Evolutionary conservation across 208 protist genomes (phyloP).

Genomic region (Trichomonas tenax): DNA sequence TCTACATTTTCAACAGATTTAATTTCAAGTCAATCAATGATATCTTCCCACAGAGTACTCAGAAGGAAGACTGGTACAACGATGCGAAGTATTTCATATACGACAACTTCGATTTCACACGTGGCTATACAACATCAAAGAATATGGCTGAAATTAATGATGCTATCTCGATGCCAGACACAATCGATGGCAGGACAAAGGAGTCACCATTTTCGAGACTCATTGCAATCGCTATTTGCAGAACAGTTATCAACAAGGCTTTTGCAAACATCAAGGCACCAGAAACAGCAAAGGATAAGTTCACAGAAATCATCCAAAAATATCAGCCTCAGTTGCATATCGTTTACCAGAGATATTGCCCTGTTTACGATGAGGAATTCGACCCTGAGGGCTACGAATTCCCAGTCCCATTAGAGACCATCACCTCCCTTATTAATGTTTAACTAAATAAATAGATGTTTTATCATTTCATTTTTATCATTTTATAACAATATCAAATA

Average conservation of each 20-base stretch:
- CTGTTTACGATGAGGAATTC: not conserved
- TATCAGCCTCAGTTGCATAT: not conserved
- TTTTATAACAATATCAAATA: no score
- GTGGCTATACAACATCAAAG: not conserved
- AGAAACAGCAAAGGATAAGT: not conserved
- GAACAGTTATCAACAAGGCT: not conserved
- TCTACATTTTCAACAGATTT: not conserved
- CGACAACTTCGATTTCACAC: not conserved
- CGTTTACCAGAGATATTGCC: not conserved
- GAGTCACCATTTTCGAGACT: not conserved
- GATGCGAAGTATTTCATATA: not conserved
- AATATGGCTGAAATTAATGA: not conserved
- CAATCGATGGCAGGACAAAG: not conserved
- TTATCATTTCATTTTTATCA: no score
- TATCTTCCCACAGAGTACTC: not conserved
- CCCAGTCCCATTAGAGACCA: not conserved
- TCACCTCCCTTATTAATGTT: no score
- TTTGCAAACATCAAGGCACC: not conserved
- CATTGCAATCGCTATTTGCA: not conserved
- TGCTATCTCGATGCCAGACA: not conserved
- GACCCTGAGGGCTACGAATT: not conserved
- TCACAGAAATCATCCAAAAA: not conserved
- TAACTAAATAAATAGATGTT: no score
- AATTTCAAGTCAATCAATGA: not conserved
- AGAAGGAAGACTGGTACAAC: not conserved